Evolutionary conservation across 2,329 filamentous ascomycete genomes (phyloP).

Genomic region (Colletotrichum gigasporum): DNA sequence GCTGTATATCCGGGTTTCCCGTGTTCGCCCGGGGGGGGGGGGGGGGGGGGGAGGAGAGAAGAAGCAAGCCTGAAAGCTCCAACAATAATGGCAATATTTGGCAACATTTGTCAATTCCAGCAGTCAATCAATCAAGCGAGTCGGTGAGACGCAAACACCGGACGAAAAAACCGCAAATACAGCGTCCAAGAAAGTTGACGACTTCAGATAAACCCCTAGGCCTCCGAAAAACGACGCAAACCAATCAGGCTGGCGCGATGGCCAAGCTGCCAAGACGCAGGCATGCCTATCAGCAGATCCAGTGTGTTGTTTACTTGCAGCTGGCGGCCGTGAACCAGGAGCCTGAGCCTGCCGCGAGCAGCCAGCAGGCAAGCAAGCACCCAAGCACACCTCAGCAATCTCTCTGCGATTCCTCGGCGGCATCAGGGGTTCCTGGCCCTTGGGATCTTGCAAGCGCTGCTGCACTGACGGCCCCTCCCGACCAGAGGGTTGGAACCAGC

Average conservation of each 20-base stretch:
- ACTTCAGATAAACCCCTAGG: slow-evolving; percentile 5
- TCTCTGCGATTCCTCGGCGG: background rate
- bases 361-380: too few relatives aligned
- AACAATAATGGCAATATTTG: too few relatives aligned
- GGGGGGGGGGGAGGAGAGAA: too few relatives aligned
- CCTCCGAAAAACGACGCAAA: background rate
- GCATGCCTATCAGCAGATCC: background rate
- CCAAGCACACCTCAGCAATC: too few relatives aligned
- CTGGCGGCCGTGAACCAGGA: background rate
- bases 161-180: background rate
- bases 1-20: too few relatives aligned
- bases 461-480: slow-evolving; percentile 26
- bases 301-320: background rate
- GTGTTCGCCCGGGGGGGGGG: too few relatives aligned
- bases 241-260: background rate
- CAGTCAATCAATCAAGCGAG: too few relatives aligned
- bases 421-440: slow-evolving; percentile 6
- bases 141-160: background rate
- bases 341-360: too few relatives aligned
- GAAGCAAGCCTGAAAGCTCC: too few relatives aligned
- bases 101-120: too few relatives aligned
- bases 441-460: background rate
- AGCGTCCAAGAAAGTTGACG: background rate
- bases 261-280: slow-evolving; percentile 23
- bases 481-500: slow-evolving; percentile 19